These are phyloP conservation scores for Blastobotrys elegans DNA, from an alignment of 1,139 yeast species.

Conservation along the genomic window DNA sequence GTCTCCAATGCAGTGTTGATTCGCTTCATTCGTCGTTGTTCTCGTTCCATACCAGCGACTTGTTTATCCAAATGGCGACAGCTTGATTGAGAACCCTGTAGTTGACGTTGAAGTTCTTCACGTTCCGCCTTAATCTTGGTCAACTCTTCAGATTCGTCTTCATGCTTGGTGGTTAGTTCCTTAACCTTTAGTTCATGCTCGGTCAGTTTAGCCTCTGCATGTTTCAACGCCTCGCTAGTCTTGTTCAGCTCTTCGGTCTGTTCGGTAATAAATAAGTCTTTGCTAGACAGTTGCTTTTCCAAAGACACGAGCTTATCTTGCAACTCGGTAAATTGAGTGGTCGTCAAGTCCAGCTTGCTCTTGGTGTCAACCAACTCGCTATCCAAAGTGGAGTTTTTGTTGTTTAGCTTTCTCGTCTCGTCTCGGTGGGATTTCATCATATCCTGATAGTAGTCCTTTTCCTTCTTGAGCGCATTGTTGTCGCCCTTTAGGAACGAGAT, in stretches of 20 bases:
- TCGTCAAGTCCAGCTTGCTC: conserved; percentile 18
- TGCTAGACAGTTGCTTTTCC: conserved; percentile 19
- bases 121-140: conserved; percentile 24
- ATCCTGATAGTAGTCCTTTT: conserved; percentile 21
- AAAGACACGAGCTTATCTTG: conserved; percentile 17
- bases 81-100: conserved; percentile 25
- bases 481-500: conserved; percentile 23
- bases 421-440: conserved; percentile 21
- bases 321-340: conserved; percentile 17
- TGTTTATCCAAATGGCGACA: conserved; percentile 29
- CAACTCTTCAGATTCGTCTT: conserved; percentile 19
- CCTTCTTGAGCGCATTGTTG: conserved; percentile 22
- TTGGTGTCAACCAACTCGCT: conserved; percentile 17
- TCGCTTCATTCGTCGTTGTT: conserved; percentile 25
- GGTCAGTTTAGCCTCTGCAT: conserved; percentile 10
- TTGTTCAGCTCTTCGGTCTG: conserved; percentile 12
- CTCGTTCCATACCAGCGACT: conserved; percentile 27
- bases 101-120: conserved; percentile 27
- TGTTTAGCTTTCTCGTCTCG: conserved; percentile 17
- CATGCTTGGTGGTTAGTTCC: conserved; percentile 13
- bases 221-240: conserved; percentile 8
- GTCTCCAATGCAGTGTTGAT: conserved; percentile 29
- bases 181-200: conserved; percentile 15
- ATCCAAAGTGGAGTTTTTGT: conserved; percentile 20
- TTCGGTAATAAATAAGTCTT: conserved; percentile 17